Conservation (phyloP, 768 basidiomycete species). For the Tricholoma bakamatsutake region DNA sequence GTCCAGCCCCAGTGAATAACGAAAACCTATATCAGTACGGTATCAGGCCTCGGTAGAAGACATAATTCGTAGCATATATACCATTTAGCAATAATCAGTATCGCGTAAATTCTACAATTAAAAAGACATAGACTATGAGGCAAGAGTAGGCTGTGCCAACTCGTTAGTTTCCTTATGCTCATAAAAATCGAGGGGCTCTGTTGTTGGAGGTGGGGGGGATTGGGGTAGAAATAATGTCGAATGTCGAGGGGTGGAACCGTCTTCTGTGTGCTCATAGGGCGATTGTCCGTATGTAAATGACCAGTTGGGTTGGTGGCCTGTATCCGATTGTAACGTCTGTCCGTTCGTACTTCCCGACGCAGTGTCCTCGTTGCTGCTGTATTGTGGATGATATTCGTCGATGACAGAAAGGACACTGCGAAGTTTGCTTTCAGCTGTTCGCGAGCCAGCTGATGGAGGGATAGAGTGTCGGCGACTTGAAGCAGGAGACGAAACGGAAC, state of each 20-base stretch:
- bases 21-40: constrained; percentile 61
- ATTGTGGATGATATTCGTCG: constrained; percentile 48
- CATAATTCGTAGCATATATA: constrained; percentile 12
- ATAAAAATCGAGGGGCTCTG: constrained; percentile 9
- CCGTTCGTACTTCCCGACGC: constrained; percentile 16
- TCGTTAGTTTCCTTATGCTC: constrained; percentile 22
- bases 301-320: constrained; percentile 31
- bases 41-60: constrained; percentile 32
- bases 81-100: background rate
- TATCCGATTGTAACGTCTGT: constrained; percentile 20
- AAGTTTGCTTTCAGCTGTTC: constrained; percentile 63
- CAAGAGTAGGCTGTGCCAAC: constrained; percentile 12
- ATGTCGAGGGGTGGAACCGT: constrained; percentile 42
- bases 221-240: constrained; percentile 24
- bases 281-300: constrained; percentile 34
- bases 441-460: constrained; percentile 31
- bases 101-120: constrained; percentile 5
- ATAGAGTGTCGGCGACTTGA: constrained; percentile 46
- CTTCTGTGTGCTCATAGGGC: constrained; percentile 23
- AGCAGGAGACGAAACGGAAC: constrained; percentile 46
- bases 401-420: constrained; percentile 69
- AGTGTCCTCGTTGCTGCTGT: constrained; percentile 20
- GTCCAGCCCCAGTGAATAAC: constrained; percentile 58
- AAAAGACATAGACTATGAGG: constrained; percentile 9
- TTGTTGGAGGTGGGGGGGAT: constrained; percentile 8